Evolutionary conservation across 1,139 yeast genomes (phyloP).

Genomic region (Kluyveromyces sp.): DNA sequence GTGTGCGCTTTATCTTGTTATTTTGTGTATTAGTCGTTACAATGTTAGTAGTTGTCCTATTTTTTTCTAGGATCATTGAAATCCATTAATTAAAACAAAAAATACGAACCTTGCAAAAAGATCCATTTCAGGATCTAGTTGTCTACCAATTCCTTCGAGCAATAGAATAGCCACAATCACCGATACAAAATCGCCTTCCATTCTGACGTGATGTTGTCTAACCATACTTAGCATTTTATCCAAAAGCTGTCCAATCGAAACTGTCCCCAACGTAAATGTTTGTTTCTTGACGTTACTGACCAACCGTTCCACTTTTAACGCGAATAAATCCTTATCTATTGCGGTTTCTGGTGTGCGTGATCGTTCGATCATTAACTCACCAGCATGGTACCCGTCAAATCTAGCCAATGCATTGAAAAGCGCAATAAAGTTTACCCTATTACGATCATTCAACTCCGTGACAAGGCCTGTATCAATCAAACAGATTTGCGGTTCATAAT

Average conservation of each 20-base stretch:
- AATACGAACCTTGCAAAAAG: conserved; percentile 90
- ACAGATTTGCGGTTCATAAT: conserved; percentile 78
- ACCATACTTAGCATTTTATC: conserved; percentile 89
- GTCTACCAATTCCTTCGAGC: conserved; percentile 92
- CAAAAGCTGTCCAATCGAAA: conserved; percentile 83
- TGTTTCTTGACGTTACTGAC: conserved; percentile 76
- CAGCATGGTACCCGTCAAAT: conserved; percentile 92
- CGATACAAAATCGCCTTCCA: conserved; percentile 95
- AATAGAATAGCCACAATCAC: conserved; percentile 85
- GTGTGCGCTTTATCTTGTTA: not conserved
- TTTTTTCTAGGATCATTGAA: conserved; percentile 34
- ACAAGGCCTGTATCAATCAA: conserved; percentile 90
- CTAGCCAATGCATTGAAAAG: conserved; percentile 81
- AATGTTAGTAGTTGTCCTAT: not conserved
- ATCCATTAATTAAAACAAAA: conserved; percentile 47
- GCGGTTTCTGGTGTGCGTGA: conserved; percentile 94
- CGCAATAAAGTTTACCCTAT: conserved; percentile 80
- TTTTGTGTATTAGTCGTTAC: not conserved
- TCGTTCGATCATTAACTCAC: conserved; percentile 89
- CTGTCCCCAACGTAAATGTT: conserved; percentile 87
- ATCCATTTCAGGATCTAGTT: conserved; percentile 85
- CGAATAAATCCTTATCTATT: conserved; percentile 73
- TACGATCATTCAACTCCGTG: conserved; percentile 72
- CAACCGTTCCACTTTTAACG: conserved; percentile 74
- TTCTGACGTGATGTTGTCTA: conserved; percentile 84